These are phyloP conservation scores for Cucurbita maxima DNA, from an alignment of 306 rosid species.

Conservation along the genomic window DNA sequence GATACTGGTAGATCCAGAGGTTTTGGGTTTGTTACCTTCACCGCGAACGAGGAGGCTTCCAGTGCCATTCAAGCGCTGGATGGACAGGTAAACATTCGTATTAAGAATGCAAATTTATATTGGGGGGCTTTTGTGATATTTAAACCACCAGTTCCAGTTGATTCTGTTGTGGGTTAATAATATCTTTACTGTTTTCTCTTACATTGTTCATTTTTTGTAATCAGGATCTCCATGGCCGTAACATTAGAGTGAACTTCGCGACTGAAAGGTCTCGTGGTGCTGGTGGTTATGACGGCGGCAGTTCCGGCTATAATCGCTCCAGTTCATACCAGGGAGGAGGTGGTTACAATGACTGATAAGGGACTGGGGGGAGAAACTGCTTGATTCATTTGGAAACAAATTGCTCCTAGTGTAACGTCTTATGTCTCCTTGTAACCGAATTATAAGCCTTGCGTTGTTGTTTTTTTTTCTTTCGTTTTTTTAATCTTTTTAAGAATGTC, in stretches of 20 bases:
- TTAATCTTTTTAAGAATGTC: background rate
- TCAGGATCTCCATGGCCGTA: slow-evolving; percentile 84
- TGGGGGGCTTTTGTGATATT: too few species aligned
- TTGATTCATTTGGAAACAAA: background rate
- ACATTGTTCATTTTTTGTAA: background rate
- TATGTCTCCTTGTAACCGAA: background rate
- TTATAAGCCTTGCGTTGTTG: background rate
- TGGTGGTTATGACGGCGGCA: slow-evolving; percentile 15
- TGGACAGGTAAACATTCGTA: slow-evolving; percentile 43
- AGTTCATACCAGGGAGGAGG: slow-evolving; percentile 6
- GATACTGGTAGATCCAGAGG: slow-evolving; percentile 83
- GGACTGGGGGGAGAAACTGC: slow-evolving; percentile 23
- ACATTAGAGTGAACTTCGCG: slow-evolving; percentile 57
- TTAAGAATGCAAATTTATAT: too few species aligned
- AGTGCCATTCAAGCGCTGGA: slow-evolving; percentile 82
- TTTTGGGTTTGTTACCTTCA: slow-evolving; percentile 64
- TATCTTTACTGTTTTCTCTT: background rate
- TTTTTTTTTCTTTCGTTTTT: background rate
- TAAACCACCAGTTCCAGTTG: background rate
- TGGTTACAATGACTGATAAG: slow-evolving; percentile 22
- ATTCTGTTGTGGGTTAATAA: background rate
- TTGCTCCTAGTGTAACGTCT: background rate
- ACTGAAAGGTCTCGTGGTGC: slow-evolving; percentile 40
- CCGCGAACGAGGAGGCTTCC: slow-evolving; percentile 61
- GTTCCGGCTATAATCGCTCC: background rate